Base-by-base conservation (phyloP, 768 basidiomycete genomes). In the Lactarius pseudohatsudake region DNA sequence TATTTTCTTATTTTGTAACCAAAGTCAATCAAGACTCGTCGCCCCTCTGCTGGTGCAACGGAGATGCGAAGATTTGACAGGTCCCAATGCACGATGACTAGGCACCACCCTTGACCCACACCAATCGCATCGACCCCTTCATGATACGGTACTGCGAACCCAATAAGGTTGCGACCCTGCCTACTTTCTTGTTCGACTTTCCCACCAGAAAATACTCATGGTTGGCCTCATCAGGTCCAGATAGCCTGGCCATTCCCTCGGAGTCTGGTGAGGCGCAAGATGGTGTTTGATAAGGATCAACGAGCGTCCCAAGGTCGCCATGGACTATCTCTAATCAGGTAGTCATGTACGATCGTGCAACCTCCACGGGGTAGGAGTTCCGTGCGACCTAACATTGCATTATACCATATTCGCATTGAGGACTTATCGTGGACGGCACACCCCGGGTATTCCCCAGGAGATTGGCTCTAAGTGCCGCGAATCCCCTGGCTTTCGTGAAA, bases 141-240 rank as follows among this genome's bases (percentile, higher is more conserved):
- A 47, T 32, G 47, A 54, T 62, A 54, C 22, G 38, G 20, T 50
- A 38, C 53, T 47, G 53, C 53, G 45, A 43, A 56, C 58, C 62
- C 41, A 64, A 67, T 47, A 63, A 67, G 66, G 66, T 26, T 40
- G 62, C 34, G 53, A 59, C 41, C 34, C 45, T 60, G 32, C 62
- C 58, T 40, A 32, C 32, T 45, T 60, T 32, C 32, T 38, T 45
- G 47, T 56, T 57, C 22, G 20, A 18, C 26, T n/a, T 67, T 67
- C 66, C 53, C 62, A 67, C 58, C 43, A 53, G 41, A 41, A 67
- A 67, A 45, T 30, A n/a, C 58, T 36, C 58, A 38, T 64, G 62
- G 53, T 30, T 18, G 57, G 53, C 34, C 22, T 8, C 18, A 56
- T 62, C 22, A 26, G 50, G 40, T 60, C 26, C 26, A 30, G 41